Conservation (phyloP, 306 rosid species). For the Neltuma alba region DNA sequence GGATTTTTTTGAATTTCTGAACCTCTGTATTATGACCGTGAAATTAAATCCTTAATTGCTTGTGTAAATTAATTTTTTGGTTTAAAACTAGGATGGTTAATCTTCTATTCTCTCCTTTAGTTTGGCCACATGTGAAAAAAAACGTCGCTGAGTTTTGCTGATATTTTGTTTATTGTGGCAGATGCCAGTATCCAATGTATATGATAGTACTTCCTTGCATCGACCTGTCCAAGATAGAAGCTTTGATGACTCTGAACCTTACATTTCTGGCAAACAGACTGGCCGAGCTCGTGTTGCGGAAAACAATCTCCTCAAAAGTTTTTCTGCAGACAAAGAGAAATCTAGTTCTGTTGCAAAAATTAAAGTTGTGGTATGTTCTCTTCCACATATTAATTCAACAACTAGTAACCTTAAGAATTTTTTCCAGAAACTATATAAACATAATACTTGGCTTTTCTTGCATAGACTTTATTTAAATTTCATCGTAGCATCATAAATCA, state of each 20-base stretch:
- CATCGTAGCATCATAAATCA: not conserved
- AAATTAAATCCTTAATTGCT: not conserved
- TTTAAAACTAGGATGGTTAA: conserved; percentile 6
- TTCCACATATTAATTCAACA: conserved; percentile 14
- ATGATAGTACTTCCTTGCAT: conserved; percentile 50
- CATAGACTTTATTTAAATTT: conserved; percentile 25
- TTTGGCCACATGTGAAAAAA: not conserved
- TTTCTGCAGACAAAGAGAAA: conserved; percentile 89
- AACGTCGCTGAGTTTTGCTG: conserved; percentile 18
- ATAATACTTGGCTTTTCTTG: conserved; percentile 15
- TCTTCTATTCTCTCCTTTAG: conserved; percentile 11
- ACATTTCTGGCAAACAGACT: conserved; percentile 60
- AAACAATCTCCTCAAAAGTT: conserved; percentile 63
- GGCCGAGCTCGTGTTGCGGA: conserved; percentile 76
- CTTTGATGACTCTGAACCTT: conserved; percentile 84
- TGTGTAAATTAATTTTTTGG: not conserved
- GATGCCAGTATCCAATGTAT: conserved; percentile 64
- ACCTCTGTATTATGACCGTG: not conserved
- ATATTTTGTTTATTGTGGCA: conserved; percentile 43
- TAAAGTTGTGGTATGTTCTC: conserved; percentile 95
- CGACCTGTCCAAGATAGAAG: conserved; percentile 63
- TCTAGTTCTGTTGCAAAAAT: conserved; percentile 92
- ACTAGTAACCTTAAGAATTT: conserved; percentile 8
- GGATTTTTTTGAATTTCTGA: conserved; percentile 2
- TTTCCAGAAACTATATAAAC: conserved; percentile 10